Evolutionary conservation across 441 rosid species (phyloP), one percentile per base, ranked within the genome.

Genomic region (Francoa sonchifolia): DNA sequence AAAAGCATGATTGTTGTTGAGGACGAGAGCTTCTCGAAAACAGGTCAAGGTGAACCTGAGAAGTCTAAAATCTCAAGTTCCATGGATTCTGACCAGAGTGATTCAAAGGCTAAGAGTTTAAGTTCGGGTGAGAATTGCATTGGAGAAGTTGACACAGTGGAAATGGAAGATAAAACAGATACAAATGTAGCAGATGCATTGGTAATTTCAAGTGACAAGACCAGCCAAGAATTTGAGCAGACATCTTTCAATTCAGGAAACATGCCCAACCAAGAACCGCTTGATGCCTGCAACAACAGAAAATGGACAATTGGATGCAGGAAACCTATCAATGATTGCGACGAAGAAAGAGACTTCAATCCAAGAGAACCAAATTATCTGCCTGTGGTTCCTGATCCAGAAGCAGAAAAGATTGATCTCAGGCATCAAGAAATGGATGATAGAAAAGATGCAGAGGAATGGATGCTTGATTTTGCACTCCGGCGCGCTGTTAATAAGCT

Each of bases 391-490:
- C 61, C 69, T 0, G 61, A 39, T 13, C 33, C 52, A 19, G 87
- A 68, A 51, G 61, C 82, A 8, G 92, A 81, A 59, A 79, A 65
- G 31, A 81, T 92, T 54, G 58, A 44, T 38, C 62, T 87, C 11
- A 75, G 80, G 73, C 92, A 57, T 59, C 94, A 74, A 60, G 68
- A 44, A 42, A 61, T 48, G 32, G 72, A 55, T 33, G 81, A 69
- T 49, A 72, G 67, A 58, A 82, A 71, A 66, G 68, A 64, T 29
- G 56, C 68, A 0, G 99, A 82, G 16, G 95, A 82, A 56, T 90
- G 94, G 89, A 87, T 86, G 95, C 77, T 86, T 4, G 96, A 90
- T 66, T 61, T 66, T 48, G 70, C 94, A 25, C 83, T 90, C 49
- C 95, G 65, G 66, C 72, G 50, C 46, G 95, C 73, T 33, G 85